Percentiles rank a stretch among this genome's conserved stretches.
Conservation (phyloP, 2,329 filamentous ascomycete genomes). For the Metarhizium brunneum region DNA sequence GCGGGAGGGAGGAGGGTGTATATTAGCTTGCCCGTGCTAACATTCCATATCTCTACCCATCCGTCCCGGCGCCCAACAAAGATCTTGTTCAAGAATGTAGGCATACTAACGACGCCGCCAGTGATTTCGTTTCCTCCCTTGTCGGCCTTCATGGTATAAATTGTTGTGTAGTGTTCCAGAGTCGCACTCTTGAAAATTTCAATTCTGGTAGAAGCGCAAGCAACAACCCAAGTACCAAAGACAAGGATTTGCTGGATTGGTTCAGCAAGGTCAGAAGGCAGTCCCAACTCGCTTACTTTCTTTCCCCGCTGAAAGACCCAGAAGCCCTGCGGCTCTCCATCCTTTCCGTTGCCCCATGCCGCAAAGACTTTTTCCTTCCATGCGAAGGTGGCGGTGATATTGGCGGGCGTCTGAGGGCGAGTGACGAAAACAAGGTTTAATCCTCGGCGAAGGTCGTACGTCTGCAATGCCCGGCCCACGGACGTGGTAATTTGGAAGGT, state of each 20-base stretch:
- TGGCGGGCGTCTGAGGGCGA: constrained; percentile 74
- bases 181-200: constrained; percentile 83
- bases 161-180: constrained; percentile 82
- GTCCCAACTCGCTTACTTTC: constrained; percentile 65
- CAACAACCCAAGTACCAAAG: constrained; percentile 88
- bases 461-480: constrained; percentile 81
- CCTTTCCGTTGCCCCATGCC: constrained; percentile 66
- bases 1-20: constrained; percentile 78
- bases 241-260: constrained; percentile 69
- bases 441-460: constrained; percentile 85
- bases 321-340: constrained; percentile 53
- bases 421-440: constrained; percentile 91
- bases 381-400: constrained; percentile 77
- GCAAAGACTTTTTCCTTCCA: constrained; percentile 83
- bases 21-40: constrained; percentile 83
- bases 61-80: constrained; percentile 83
- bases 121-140: constrained; percentile 61
- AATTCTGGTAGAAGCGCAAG: constrained; percentile 63
- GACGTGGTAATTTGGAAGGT: constrained; percentile 98
- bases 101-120: constrained; percentile 76
- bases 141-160: constrained; percentile 49
- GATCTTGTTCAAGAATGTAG: constrained; percentile 92
- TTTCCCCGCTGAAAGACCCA: constrained; percentile 92
- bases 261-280: constrained; percentile 56
- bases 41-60: constrained; percentile 93